These are phyloP conservation scores for Singerocomus rubriflavus DNA, from an alignment of 1,284 basidiomycete genomes.

Conservation along the genomic window DNA sequence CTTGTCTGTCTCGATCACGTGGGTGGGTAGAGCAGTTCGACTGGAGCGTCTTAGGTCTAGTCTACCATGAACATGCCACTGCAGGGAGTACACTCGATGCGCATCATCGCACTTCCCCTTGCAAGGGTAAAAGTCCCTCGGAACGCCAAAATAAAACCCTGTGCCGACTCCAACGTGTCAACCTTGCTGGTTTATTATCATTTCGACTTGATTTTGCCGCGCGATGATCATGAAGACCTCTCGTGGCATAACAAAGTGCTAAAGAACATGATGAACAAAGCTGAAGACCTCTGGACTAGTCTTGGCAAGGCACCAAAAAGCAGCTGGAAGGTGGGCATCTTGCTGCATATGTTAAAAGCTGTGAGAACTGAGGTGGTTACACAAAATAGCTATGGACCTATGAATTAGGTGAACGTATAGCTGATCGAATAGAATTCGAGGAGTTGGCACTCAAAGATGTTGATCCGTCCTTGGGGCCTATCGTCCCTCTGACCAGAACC, in stretches of 20 bases:
- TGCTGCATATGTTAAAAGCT: neutral
- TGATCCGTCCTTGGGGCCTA: slow-evolving; percentile 65
- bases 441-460: slow-evolving; percentile 68
- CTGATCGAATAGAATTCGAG: slow-evolving; percentile 73
- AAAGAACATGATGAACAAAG: slow-evolving; percentile 50
- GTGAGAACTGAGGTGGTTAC: slow-evolving; percentile 1
- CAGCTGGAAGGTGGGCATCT: slow-evolving; percentile 63
- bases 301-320: slow-evolving; percentile 62
- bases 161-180: slow-evolving; percentile 16
- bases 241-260: slow-evolving; percentile 24
- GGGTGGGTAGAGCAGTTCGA: neutral
- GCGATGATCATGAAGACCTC: slow-evolving; percentile 2
- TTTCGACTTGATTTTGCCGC: slow-evolving; percentile 35
- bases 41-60: neutral
- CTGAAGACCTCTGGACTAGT: slow-evolving; percentile 53
- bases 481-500: slow-evolving; percentile 24
- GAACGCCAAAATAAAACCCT: slow-evolving; percentile 12
- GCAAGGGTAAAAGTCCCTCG: slow-evolving; percentile 22
- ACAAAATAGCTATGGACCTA: slow-evolving; percentile 51
- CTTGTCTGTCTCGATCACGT: slow-evolving; percentile 22
- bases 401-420: slow-evolving; percentile 59
- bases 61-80: slow-evolving; percentile 26
- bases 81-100: slow-evolving; percentile 36
- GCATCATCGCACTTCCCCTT: slow-evolving; percentile 48
- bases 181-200: slow-evolving; percentile 44